Evolutionary conservation across 768 basidiomycete genomes (phyloP).

Genomic region (Lactarius quietus): DNA sequence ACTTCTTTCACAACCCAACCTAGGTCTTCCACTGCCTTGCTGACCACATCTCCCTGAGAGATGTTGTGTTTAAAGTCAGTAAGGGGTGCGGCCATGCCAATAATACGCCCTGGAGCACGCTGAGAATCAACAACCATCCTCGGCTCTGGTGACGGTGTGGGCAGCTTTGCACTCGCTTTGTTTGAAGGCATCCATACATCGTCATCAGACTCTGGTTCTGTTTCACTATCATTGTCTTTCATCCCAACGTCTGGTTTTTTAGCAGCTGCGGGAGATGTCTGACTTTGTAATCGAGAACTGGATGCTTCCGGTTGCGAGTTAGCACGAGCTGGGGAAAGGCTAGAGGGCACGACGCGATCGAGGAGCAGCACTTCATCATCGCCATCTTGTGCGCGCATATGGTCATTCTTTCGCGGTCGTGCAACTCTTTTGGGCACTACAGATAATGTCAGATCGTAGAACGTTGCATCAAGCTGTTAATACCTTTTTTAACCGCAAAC

Average conservation of each 20-base stretch:
- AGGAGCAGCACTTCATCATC: conserved; percentile 29
- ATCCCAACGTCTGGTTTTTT: conserved; percentile 29
- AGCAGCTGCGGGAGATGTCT: conserved; percentile 14
- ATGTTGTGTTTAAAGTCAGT: conserved; percentile 73
- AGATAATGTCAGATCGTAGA: background rate
- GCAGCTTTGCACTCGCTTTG: conserved; percentile 24
- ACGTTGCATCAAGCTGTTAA: conserved; percentile 16
- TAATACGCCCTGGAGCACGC: conserved; percentile 65
- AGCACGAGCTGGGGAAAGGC: conserved; percentile 10
- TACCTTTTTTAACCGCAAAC: conserved; percentile 80
- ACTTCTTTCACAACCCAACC: conserved; percentile 68
- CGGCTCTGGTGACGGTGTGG: conserved; percentile 30
- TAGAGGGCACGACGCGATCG: conserved; percentile 15
- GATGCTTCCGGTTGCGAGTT: conserved; percentile 32
- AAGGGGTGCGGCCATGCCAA: conserved; percentile 70
- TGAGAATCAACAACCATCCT: conserved; percentile 41
- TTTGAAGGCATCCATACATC: conserved; percentile 35
- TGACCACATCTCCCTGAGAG: conserved; percentile 71
- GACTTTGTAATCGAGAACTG: conserved; percentile 18
- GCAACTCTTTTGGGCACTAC: conserved; percentile 63
- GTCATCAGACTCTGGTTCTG: conserved; percentile 47
- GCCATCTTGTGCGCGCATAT: conserved; percentile 59
- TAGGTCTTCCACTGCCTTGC: conserved; percentile 82
- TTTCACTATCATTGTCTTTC: conserved; percentile 44
- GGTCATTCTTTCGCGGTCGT: conserved; percentile 56